Percentiles rank a stretch among this genome's conserved stretches.
Conservation (phyloP, 1,284 basidiomycete species). For the Malassezia pachydermatis region DNA sequence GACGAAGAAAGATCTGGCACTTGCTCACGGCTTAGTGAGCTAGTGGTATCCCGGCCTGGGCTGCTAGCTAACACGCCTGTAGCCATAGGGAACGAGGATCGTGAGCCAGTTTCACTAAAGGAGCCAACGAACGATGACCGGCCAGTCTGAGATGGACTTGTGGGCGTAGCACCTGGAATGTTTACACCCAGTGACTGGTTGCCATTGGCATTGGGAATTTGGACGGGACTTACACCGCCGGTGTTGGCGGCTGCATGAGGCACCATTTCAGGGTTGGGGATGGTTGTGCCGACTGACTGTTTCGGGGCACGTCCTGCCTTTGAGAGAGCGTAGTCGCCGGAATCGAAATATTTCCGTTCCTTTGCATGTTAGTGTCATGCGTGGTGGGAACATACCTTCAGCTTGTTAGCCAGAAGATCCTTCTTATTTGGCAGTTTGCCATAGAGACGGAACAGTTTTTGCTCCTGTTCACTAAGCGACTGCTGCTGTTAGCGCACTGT, state of each 20-base stretch:
- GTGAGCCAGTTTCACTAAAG: slow-evolving; percentile 9
- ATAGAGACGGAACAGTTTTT: slow-evolving; percentile 85
- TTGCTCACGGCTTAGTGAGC: slow-evolving; percentile 11
- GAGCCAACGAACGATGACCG: neutral
- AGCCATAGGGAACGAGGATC: slow-evolving; percentile 14
- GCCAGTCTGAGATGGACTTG: slow-evolving; percentile 1
- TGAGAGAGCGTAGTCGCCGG: slow-evolving; percentile 88
- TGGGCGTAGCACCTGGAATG: slow-evolving; percentile 5
- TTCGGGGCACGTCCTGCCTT: slow-evolving; percentile 84
- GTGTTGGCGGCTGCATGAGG: slow-evolving; percentile 47
- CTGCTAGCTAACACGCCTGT: slow-evolving; percentile 7
- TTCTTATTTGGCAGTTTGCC: slow-evolving; percentile 87
- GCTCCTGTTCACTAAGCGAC: slow-evolving; percentile 80
- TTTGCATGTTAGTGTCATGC: too few species aligned
- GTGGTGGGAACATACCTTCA: slow-evolving; percentile 56
- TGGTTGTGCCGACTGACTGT: slow-evolving; percentile 78
- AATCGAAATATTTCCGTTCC: slow-evolving; percentile 97
- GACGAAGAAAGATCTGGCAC: neutral
- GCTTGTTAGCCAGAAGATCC: slow-evolving; percentile 84
- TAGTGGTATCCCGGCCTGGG: slow-evolving; percentile 12
- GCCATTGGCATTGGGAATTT: neutral
- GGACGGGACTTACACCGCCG: slow-evolving; percentile 18
- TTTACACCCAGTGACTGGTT: neutral
- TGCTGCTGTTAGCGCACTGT: slow-evolving; percentile 46
- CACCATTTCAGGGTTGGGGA: slow-evolving; percentile 71